These are phyloP conservation scores for Calonectria crousiana DNA, from an alignment of 2,329 filamentous ascomycete genomes.

Conservation along the genomic window DNA sequence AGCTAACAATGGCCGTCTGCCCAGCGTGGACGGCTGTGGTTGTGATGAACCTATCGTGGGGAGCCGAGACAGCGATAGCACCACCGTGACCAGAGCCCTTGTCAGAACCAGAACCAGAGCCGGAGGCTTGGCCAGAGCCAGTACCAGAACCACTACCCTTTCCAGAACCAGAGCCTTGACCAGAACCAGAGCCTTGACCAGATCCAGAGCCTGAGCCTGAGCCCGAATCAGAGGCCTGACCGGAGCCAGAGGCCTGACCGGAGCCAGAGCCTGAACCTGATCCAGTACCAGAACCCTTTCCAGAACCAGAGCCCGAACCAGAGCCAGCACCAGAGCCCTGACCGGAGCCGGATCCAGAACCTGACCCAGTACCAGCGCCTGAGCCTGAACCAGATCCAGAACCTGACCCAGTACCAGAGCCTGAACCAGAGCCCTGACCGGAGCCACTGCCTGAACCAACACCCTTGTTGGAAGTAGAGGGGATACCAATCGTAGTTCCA, in stretches of 20 bases:
- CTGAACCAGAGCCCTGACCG: background rate
- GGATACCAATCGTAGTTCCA: background rate
- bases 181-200: background rate
- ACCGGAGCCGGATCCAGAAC: background rate
- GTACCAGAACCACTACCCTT: background rate
- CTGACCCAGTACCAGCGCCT: background rate
- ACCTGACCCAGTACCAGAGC: background rate
- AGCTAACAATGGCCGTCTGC: background rate
- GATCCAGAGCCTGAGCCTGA: background rate
- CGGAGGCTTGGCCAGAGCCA: background rate
- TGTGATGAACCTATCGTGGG: background rate
- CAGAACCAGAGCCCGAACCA: background rate
- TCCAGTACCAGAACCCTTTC: background rate
- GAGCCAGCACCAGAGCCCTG: background rate
- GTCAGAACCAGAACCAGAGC: background rate
- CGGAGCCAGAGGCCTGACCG: background rate
- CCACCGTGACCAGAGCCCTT: background rate
- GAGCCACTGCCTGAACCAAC: background rate
- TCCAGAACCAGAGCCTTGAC: background rate
- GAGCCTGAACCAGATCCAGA: background rate
- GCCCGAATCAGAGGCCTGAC: background rate
- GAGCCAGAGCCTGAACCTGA: background rate
- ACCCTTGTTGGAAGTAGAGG: background rate
- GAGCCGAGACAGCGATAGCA: background rate
- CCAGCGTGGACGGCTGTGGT: background rate